Conservation (phyloP, 1,139 yeast species). For the Suhomyces choctaworum region DNA sequence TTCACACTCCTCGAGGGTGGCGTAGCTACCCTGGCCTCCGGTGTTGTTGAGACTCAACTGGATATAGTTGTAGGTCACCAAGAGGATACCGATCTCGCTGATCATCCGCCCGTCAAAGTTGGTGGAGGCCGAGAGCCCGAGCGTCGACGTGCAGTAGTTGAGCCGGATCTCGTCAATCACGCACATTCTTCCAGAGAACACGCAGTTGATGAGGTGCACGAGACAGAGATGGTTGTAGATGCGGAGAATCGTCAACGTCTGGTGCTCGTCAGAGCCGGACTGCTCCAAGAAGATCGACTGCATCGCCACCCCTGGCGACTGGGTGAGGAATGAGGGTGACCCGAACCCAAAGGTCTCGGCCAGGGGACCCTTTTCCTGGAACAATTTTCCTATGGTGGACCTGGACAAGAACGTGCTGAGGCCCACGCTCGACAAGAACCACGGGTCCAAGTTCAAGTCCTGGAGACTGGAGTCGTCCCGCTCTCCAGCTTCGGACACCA, state of each 20-base stretch:
- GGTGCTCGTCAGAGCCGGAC: conserved; percentile 44
- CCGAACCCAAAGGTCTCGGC: background rate
- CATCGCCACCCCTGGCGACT: conserved; percentile 1
- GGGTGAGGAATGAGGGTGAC: conserved; percentile 3
- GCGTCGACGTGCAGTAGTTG: conserved; percentile 60
- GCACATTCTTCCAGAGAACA: conserved; percentile 73
- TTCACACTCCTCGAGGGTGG: conserved; percentile 26
- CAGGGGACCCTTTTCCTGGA: conserved; percentile 3
- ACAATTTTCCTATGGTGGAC: conserved; percentile 34
- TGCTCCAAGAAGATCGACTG: conserved; percentile 34
- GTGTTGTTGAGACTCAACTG: conserved; percentile 38
- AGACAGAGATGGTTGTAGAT: conserved; percentile 74
- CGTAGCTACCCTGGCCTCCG: conserved; percentile 10
- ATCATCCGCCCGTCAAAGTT: conserved; percentile 85
- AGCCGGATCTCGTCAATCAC: conserved; percentile 67
- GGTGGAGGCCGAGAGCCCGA: conserved; percentile 64
- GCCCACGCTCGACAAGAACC: conserved; percentile 62
- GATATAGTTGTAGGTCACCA: conserved; percentile 61
- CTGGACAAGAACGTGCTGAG: conserved; percentile 57
- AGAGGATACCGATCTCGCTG: conserved; percentile 68
- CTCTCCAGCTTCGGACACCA: conserved; percentile 6
- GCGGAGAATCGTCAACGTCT: conserved; percentile 53
- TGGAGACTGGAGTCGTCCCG: conserved; percentile 10
- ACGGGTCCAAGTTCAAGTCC: conserved; percentile 51
- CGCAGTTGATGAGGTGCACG: conserved; percentile 68